These are phyloP conservation scores for Galeopsis tetrahit DNA, from an alignment of 257 asterid genomes.

Conservation along the genomic window DNA sequence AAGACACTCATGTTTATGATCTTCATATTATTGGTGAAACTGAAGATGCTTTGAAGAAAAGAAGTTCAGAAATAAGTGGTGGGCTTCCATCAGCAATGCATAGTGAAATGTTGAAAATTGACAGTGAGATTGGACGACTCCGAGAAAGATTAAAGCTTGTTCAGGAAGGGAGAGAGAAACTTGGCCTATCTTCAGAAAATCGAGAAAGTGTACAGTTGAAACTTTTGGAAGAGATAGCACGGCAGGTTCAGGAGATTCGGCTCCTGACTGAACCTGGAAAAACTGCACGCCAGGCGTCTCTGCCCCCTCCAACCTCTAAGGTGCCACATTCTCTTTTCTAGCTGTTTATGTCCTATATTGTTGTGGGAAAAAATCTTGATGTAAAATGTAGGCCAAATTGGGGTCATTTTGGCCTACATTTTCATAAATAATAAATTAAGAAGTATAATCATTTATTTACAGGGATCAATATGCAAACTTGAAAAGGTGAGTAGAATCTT, in stretches of 20 bases:
- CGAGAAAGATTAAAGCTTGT: conserved; percentile 66
- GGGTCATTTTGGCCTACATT: too few relatives aligned
- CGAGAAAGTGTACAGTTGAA: conserved; percentile 58
- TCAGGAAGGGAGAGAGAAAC: conserved; percentile 77
- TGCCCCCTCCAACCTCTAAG: conserved; percentile 76
- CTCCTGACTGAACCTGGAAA: conserved; percentile 50
- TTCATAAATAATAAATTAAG: too few relatives aligned
- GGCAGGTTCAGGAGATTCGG: conserved; percentile 66
- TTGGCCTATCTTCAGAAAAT: conserved; percentile 57
- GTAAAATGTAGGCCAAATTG: too few relatives aligned
- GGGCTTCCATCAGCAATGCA: conserved; percentile 68
- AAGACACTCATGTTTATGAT: conserved; percentile 41
- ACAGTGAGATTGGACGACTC: conserved; percentile 63
- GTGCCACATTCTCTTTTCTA: conserved; percentile 36
- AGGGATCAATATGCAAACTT: not conserved
- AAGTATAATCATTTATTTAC: too few relatives aligned
- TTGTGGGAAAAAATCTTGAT: too few relatives aligned
- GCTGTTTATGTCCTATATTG: conserved; percentile 10
- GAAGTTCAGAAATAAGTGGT: conserved; percentile 40
- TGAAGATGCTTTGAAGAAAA: conserved; percentile 43
- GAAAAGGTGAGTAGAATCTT: not conserved
- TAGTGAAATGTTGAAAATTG: conserved; percentile 64
- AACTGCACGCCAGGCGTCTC: conserved; percentile 61
- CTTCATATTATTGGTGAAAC: conserved; percentile 48
- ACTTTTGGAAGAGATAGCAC: conserved; percentile 72